These are phyloP conservation scores for Globisporangium nunn DNA, from an alignment of 352 stramenopile species.

Conservation along the genomic window DNA sequence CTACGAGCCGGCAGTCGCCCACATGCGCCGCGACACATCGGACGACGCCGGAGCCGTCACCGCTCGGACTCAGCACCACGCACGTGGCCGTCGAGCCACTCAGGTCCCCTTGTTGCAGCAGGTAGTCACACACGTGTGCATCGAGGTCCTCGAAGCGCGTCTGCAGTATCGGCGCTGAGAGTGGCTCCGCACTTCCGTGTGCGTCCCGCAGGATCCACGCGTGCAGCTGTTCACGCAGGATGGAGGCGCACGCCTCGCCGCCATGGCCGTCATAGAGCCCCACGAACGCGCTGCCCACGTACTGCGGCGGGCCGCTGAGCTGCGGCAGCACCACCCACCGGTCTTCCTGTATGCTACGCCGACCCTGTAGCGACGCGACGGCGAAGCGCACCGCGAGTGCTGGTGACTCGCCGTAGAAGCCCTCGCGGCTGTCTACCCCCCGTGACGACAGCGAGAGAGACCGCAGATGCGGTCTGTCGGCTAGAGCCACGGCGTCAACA, in stretches of 20 bases:
- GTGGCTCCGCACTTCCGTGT: constrained; percentile 16
- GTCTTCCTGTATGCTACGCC: constrained; percentile 73
- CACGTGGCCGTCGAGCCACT: constrained; percentile 78
- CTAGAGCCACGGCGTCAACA: not conserved
- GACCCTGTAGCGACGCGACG: constrained; percentile 48
- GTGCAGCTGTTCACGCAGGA: constrained; percentile 74
- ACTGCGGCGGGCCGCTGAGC: constrained; percentile 19
- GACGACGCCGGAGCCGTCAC: constrained; percentile 9
- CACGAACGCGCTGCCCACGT: constrained; percentile 34
- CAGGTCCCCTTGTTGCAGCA: constrained; percentile 63
- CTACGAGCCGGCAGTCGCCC: constrained; percentile 67
- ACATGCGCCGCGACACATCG: constrained; percentile 47
- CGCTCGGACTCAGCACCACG: constrained; percentile 25
- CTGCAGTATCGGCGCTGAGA: constrained; percentile 20
- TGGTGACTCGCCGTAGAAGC: constrained; percentile 33
- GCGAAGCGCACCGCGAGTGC: constrained; percentile 30
- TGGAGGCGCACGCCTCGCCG: constrained; percentile 61
- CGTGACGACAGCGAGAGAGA: not conserved
- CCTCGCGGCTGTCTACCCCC: constrained; percentile 16
- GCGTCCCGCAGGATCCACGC: constrained; percentile 41
- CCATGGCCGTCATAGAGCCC: constrained; percentile 83
- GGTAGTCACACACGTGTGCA: constrained; percentile 55
- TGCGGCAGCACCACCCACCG: constrained; percentile 50
- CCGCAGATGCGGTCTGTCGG: not conserved
- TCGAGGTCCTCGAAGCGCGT: constrained; percentile 61